Conservation (phyloP, 768 basidiomycete genomes). For the Coprinopsis cinerea region DNA sequence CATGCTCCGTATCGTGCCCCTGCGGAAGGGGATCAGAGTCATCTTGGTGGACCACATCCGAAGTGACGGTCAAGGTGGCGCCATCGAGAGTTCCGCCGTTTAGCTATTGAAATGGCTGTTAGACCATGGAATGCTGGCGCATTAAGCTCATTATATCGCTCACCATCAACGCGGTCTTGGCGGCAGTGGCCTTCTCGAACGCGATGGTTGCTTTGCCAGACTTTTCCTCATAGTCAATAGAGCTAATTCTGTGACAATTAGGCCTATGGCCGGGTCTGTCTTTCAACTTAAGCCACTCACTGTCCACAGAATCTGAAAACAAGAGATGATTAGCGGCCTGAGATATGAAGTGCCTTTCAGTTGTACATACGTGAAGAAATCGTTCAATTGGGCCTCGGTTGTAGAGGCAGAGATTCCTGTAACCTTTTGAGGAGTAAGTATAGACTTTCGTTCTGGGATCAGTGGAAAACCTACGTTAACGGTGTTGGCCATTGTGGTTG, state of each 20-base stretch:
- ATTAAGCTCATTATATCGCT: not conserved
- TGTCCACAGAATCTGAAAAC: conserved; percentile 80
- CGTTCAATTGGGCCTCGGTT: conserved; percentile 59
- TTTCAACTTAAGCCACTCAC: conserved; percentile 34
- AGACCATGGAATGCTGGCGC: not conserved
- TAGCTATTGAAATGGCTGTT: conserved; percentile 38
- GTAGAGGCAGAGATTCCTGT: conserved; percentile 63
- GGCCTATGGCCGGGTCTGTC: not conserved
- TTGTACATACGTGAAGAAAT: conserved; percentile 73
- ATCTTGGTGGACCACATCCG: conserved; percentile 55
- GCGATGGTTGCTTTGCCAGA: conserved; percentile 53
- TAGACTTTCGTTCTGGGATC: not conserved
- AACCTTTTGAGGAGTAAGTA: conserved; percentile 41
- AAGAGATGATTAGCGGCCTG: conserved; percentile 11
- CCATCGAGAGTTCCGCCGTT: conserved; percentile 78
- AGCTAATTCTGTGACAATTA: conserved; percentile 44
- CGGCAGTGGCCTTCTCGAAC: conserved; percentile 82
- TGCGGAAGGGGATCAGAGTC: conserved; percentile 39
- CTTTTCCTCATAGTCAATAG: conserved; percentile 47
- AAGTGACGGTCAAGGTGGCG: conserved; percentile 60
- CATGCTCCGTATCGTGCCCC: conserved; percentile 21
- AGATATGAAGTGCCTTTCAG: conserved; percentile 2
- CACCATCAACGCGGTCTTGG: conserved; percentile 83
- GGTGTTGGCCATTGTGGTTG: conserved; percentile 36
- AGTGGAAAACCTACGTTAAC: conserved; percentile 34